Evolutionary conservation across 2,329 filamentous ascomycete species (phyloP).

Genomic region (Xylariaceae sp.): DNA sequence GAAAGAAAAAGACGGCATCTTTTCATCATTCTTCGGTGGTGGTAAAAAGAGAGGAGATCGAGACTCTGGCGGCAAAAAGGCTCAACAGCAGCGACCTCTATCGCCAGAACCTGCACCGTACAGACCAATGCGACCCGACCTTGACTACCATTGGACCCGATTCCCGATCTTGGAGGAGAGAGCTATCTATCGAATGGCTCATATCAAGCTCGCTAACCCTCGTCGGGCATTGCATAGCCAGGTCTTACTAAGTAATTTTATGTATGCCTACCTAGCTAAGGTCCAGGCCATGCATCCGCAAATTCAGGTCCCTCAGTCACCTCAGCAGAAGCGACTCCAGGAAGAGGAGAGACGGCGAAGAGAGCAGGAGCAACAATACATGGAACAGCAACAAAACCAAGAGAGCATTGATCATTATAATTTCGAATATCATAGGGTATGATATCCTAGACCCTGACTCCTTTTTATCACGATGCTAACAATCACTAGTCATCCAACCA

Average conservation of each 20-base stretch:
- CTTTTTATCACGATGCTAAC: conserved; percentile 9
- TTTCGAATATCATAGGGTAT: conserved; percentile 51
- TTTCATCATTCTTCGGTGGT: conserved; percentile 88
- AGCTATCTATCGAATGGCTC: conserved; percentile 97
- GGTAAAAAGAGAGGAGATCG: conserved; percentile 82
- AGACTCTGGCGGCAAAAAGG: conserved; percentile 71
- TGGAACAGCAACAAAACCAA: conserved; percentile 42
- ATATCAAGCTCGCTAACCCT: conserved; percentile 98
- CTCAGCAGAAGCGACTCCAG: conserved; percentile 64
- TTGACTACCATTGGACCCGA: conserved; percentile 94
- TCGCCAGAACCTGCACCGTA: conserved; percentile 76
- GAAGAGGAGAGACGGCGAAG: conserved; percentile 45
- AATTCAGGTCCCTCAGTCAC: conserved; percentile 82
- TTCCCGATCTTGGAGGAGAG: conserved; percentile 94
- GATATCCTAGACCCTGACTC: no score
- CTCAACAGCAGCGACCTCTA: conserved; percentile 63
- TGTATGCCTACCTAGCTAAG: conserved; percentile 98
- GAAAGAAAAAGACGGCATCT: conserved; percentile 91
- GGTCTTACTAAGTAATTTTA: conserved; percentile 96
- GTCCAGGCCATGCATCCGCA: conserved; percentile 98
- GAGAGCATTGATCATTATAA: conserved; percentile 48
- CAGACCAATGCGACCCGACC: conserved; percentile 72
- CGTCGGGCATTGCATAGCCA: conserved; percentile 88
- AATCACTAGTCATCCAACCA: conserved; percentile 40
- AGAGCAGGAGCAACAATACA: conserved; percentile 46